Evolutionary conservation across 106 monocot genomes (phyloP).

Genomic region (Acorus gramineus): DNA sequence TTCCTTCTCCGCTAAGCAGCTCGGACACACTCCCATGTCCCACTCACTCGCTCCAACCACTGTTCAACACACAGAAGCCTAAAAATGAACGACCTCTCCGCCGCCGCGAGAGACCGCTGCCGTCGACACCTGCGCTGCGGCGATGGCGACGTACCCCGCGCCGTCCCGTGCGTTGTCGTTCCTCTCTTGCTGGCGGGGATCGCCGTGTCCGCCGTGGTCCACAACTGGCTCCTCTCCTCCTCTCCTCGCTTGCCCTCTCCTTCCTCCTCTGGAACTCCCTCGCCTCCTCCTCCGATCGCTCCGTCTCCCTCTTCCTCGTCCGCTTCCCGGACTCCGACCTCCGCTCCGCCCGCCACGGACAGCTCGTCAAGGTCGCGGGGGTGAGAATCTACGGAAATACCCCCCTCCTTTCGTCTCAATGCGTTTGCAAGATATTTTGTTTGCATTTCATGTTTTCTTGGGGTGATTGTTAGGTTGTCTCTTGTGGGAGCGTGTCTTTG

Average conservation of each 20-base stretch:
- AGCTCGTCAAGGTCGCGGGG: constrained; percentile 83
- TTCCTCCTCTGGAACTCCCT: constrained; percentile 51
- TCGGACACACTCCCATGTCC: no score
- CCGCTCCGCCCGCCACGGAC: constrained; percentile 33
- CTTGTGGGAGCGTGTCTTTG: constrained; percentile 51
- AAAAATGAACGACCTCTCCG: constrained; percentile 43
- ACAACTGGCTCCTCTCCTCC: constrained; percentile 47
- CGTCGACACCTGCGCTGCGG: constrained; percentile 2
- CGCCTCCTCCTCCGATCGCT: constrained; percentile 16
- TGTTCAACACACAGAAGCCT: no score
- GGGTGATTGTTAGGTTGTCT: constrained; percentile 32
- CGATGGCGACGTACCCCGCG: constrained; percentile 32
- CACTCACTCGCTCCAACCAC: no score
- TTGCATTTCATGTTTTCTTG: neutral
- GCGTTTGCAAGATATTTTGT: neutral
- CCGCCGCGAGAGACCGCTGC: constrained; percentile 4
- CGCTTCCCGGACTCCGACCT: constrained; percentile 47
- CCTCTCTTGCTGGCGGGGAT: constrained; percentile 42
- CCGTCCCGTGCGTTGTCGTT: constrained; percentile 27
- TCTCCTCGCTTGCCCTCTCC: constrained; percentile 33
- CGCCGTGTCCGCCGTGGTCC: constrained; percentile 60
- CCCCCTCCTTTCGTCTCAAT: neutral
- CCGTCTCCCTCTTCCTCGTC: constrained; percentile 36
- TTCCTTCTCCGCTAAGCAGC: no score
- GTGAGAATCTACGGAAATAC: constrained; percentile 13